Percentiles rank a stretch among this genome's conserved stretches.
These are phyloP conservation scores for Quambalaria eucalypti DNA, from an alignment of 1,284 basidiomycete species.

Conservation along the genomic window DNA sequence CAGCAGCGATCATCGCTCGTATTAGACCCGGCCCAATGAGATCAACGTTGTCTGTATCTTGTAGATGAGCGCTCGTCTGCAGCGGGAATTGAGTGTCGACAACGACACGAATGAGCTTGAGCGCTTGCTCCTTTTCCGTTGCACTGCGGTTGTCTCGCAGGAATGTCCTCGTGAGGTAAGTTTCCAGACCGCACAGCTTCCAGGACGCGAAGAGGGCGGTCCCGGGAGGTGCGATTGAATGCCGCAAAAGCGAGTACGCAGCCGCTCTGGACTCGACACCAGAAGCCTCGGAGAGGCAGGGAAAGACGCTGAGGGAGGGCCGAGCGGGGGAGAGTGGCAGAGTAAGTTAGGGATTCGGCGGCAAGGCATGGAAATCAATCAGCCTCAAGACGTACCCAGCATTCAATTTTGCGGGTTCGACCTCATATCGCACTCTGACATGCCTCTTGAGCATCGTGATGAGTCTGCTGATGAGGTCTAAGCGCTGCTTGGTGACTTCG, in stretches of 20 bases:
- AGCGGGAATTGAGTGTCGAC: constrained; percentile 53
- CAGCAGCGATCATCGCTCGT: constrained; percentile 78
- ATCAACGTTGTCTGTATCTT: too few species aligned
- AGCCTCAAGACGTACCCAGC: neutral
- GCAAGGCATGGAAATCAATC: too few species aligned
- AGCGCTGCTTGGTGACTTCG: neutral
- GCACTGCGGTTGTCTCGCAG: constrained; percentile 73
- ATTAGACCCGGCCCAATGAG: constrained; percentile 42
- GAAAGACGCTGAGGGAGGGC: constrained; percentile 50
- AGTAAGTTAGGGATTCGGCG: too few species aligned
- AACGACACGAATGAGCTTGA: constrained; percentile 78
- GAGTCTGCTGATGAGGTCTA: neutral
- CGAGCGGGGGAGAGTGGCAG: too few species aligned
- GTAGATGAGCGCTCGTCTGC: too few species aligned
- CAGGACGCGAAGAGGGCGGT: constrained; percentile 52
- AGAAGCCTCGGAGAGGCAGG: constrained; percentile 65
- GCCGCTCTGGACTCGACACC: constrained; percentile 69
- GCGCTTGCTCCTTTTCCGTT: constrained; percentile 84
- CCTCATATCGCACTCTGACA: neutral
- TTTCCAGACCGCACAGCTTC: constrained; percentile 63
- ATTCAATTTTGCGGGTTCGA: neutral
- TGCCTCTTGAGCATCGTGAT: neutral
- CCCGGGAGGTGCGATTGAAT: constrained; percentile 60
- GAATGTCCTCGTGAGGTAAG: constrained; percentile 75
- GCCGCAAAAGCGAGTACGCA: constrained; percentile 76